These are phyloP conservation scores for Cutaneotrichosporon curvatum DNA, from an alignment of 1,284 basidiomycete genomes.

Conservation along the genomic window DNA sequence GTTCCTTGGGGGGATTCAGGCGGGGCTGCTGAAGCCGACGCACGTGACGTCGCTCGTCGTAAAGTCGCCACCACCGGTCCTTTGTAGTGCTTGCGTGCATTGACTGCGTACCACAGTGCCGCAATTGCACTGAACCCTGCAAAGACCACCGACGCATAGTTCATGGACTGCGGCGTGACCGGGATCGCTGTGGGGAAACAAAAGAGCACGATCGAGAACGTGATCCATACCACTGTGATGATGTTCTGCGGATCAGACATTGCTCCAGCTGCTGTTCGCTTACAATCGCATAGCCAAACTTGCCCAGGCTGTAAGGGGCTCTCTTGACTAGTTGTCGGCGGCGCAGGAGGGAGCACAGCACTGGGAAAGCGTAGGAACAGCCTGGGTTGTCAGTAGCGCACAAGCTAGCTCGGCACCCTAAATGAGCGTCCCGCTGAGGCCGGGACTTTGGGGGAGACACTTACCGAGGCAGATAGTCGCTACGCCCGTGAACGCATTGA, in stretches of 20 bases:
- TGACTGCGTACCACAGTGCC: conserved; percentile 54
- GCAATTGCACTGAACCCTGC: conserved; percentile 55
- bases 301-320: conserved; percentile 39
- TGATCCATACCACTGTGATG: conserved; percentile 14
- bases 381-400: too few relatives aligned
- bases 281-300: conserved; percentile 35
- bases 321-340: conserved; percentile 35
- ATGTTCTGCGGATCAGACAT: conserved; percentile 39
- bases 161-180: conserved; percentile 31
- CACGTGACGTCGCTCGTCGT: too few relatives aligned
- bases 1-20: too few relatives aligned
- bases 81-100: conserved; percentile 34
- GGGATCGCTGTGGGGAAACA: conserved; percentile 27
- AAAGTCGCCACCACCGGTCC: conserved; percentile 25
- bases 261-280: neutral
- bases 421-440: too few relatives aligned
- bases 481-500: conserved; percentile 42
- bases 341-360: conserved; percentile 42
- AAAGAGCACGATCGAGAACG: conserved; percentile 18
- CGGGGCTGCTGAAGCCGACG: too few relatives aligned
- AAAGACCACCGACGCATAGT: conserved; percentile 56
- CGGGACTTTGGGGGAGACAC: too few relatives aligned
- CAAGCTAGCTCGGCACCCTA: too few relatives aligned
- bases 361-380: conserved; percentile 43
- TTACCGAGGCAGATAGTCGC: conserved; percentile 36